Evolutionary conservation across 2,329 filamentous ascomycete species (phyloP), one percentile per base, ranked within the genome.

Genomic region (Aspergillus uvarum): DNA sequence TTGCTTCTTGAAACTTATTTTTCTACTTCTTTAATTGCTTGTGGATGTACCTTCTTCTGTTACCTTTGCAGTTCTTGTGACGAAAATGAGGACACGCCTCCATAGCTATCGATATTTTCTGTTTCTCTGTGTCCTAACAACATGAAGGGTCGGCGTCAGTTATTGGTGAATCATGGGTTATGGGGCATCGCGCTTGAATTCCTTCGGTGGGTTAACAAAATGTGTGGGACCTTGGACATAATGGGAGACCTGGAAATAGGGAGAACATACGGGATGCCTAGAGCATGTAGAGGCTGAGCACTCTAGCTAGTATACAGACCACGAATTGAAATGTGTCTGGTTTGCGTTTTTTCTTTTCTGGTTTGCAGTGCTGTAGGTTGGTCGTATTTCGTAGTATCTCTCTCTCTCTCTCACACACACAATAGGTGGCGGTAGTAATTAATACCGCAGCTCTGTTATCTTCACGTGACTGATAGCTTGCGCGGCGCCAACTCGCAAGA

Each of bases 31-130:
- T 55, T 55, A 55, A 55, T 59, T 63, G 60, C 60, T 63, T 63
- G 55, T 60, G 55, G 54, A 50, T 58, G 51, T 48, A 42, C 50
- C 51, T 68, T 61, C 63, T 64, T 59, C 58, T 62, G 52, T 54
- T 59, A 60, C 47, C 32, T 59, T 42, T 56, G 61, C 63, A 59
- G 57, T 62, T 68, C 48, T 58, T 63, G 61, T 65, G 58, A 67
- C 60, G 67, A 65, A 64, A 64, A 65, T 60, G 67, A 67, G 62
- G 63, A 63, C 57, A 64, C 55, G 65, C 62, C 65, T 65, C 59
- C 58, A 63, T 66, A 63, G 24, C 59, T 65, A 56, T 64, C 59
- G 59, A 64, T 65, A 60, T 60, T 62, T 59, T 59, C 58, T 66
- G 51, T 65, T 63, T 63, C 56, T 63, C 59, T 53, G 56, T 70